phyloP scores from a whole-genome alignment of 768 basidiomycete genomes.

The Boletus rubescentipes region DNA sequence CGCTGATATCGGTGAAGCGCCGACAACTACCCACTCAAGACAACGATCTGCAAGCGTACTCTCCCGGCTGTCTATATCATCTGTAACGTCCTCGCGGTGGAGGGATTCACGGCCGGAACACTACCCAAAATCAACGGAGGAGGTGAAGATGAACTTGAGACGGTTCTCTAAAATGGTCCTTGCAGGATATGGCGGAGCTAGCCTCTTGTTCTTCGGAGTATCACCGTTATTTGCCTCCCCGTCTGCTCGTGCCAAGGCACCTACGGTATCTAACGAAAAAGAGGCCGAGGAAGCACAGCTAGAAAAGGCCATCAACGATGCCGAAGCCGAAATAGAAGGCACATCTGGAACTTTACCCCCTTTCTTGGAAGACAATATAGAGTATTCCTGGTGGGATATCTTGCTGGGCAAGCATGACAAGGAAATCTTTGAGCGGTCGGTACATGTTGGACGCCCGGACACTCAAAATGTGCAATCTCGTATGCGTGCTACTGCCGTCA shows the following conservation, averaged over 20 bases:
- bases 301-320: conserved; percentile 64
- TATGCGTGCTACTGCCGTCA: conserved; percentile 57
- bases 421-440: conserved; percentile 76
- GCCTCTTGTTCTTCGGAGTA: conserved; percentile 78
- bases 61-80: conserved; percentile 27
- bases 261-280: conserved; percentile 40
- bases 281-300: conserved; percentile 60
- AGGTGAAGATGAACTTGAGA: conserved; percentile 69
- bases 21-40: conserved; percentile 30
- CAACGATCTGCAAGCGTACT: conserved; percentile 30
- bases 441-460: conserved; percentile 22
- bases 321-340: conserved; percentile 60
- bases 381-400: conserved; percentile 84
- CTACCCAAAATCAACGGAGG: conserved; percentile 37
- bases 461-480: conserved; percentile 32
- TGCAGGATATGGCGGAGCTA: conserved; percentile 83
- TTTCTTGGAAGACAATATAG: conserved; percentile 22
- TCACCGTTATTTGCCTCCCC: conserved; percentile 34
- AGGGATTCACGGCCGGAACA: conserved; percentile 25
- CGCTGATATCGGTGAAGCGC: conserved; percentile 75
- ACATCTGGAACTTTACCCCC: conserved; percentile 31
- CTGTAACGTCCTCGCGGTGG: conserved; percentile 26
- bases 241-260: conserved; percentile 20
- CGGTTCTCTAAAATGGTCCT: conserved; percentile 81
- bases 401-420: conserved; percentile 78